A percentile compares a stretch with the other conserved stretches of the same genome.
Conservation (phyloP, 257 asterid species). For the Fraxinus pennsylvanica region DNA sequence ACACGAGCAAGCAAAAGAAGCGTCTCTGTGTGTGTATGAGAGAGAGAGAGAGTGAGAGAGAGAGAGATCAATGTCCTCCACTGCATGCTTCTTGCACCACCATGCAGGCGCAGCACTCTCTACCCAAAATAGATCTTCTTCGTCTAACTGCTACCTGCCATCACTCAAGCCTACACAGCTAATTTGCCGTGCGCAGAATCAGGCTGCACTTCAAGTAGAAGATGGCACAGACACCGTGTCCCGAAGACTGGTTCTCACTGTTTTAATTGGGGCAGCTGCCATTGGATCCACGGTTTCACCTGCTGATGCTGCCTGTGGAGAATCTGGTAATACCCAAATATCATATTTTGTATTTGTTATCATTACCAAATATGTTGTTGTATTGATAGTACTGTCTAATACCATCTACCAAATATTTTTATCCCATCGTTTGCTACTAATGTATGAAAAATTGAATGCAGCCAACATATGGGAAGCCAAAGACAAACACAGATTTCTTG, state of each 20-base stretch:
- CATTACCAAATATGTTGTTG: too few relatives aligned
- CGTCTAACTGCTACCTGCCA: constrained; percentile 27
- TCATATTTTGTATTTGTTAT: not conserved
- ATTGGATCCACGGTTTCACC: constrained; percentile 71
- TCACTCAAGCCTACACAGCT: constrained; percentile 40
- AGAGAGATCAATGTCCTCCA: too few relatives aligned
- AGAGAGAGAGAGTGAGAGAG: too few relatives aligned
- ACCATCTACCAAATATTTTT: not conserved
- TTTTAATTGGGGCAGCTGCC: constrained; percentile 70
- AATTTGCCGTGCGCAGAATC: constrained; percentile 64
- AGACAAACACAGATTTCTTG: constrained; percentile 62
- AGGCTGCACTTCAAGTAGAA: constrained; percentile 23
- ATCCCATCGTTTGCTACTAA: not conserved
- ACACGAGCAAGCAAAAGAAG: too few relatives aligned
- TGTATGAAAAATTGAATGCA: constrained; percentile 33
- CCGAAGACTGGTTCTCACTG: constrained; percentile 66
- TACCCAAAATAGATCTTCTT: constrained; percentile 39
- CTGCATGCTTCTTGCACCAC: too few relatives aligned
- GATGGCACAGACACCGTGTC: constrained; percentile 44
- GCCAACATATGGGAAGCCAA: constrained; percentile 79
- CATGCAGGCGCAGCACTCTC: constrained; percentile 29
- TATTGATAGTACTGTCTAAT: not conserved
- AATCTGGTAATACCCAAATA: constrained; percentile 53
- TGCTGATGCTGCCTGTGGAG: constrained; percentile 84
- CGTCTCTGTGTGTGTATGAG: too few relatives aligned